Evolutionary conservation across 495 filamentous ascomycete species (phyloP), one percentile per base, ranked within the genome.

Genomic region (Cercophora sp.): DNA sequence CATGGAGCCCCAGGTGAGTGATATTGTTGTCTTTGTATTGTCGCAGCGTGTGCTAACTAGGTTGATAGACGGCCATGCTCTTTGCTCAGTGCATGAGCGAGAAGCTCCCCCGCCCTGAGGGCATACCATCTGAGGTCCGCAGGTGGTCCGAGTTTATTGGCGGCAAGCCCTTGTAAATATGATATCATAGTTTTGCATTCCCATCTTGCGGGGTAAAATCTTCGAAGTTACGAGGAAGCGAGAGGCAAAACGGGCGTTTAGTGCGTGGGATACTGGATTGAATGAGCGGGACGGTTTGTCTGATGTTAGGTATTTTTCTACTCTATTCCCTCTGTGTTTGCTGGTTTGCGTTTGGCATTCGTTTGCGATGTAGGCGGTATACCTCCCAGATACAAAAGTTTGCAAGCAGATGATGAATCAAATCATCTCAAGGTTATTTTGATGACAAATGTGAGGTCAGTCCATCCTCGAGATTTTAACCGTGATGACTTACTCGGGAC

Each of bases 1-100:
- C 70, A 96, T 96, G 91, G 93, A 98, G 74, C 92, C 93, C 18
- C 94, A 93, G 87, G 92, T 96, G 77, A 77, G 85, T 71, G 27
- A 32, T 23, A 18, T 25, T 39, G 8, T 36, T 20, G 34, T 31
- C 36, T 56, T 48, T 39, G 18, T 62, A 27, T 23, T 56, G 54
- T 65, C 63, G 67, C 59, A 19, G 4, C 11, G 5, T 2, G 19
- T 5, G 13, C 23, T 18, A 66, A 44, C 31, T 22, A 25, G 52
- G 22, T 41, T 37, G 49, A 29, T 56, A 97, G 93, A 98, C 93
- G 61, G 93, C 93, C 46, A 79, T 90, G 42, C 86, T 98, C 59
- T 97, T 96, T 64, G 91, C 93, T 48, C 85, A 87, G 67, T 96
- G 93, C 75, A 92, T 98, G 88, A 89, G 75, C 72, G 87, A 87